These are phyloP conservation scores for Neurospora crassa DNA, from an alignment of 2,329 filamentous ascomycete species.

Conservation along the genomic window DNA sequence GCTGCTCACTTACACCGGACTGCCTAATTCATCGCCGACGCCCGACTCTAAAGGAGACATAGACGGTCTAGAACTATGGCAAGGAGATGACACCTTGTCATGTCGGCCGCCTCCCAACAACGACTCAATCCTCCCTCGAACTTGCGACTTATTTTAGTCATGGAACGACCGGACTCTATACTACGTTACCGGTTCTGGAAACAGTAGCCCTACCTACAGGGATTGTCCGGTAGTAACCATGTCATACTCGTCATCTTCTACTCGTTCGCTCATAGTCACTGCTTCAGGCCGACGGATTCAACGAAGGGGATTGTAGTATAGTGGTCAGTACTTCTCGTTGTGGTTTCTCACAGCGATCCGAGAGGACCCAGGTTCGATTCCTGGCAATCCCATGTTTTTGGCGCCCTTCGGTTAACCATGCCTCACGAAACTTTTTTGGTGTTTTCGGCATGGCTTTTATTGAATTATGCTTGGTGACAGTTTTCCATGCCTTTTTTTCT, in stretches of 20 bases:
- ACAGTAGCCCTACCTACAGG: background rate
- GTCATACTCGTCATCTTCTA: background rate
- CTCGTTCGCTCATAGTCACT: background rate
- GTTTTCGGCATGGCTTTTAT: background rate
- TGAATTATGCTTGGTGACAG: background rate
- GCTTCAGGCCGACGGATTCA: background rate
- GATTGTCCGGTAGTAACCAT: background rate
- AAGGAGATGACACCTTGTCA: background rate
- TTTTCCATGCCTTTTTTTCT: background rate
- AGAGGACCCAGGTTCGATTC: slow-evolving; percentile 17
- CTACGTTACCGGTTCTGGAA: background rate
- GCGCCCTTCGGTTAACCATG: background rate
- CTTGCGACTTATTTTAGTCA: background rate
- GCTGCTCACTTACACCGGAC: background rate
- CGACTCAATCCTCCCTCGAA: background rate
- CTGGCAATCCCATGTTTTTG: slow-evolving; percentile 3
- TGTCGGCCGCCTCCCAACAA: background rate
- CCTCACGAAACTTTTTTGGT: background rate
- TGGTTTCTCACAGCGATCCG: slow-evolving; percentile 4
- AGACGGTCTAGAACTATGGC: background rate
- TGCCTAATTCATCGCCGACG: background rate
- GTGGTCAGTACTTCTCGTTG: background rate
- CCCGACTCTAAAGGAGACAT: background rate
- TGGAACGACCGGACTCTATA: background rate
- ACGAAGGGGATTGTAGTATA: background rate